Conservation (phyloP, 176 grass and related monocot genomes). For the Neostapfia colusana region DNA sequence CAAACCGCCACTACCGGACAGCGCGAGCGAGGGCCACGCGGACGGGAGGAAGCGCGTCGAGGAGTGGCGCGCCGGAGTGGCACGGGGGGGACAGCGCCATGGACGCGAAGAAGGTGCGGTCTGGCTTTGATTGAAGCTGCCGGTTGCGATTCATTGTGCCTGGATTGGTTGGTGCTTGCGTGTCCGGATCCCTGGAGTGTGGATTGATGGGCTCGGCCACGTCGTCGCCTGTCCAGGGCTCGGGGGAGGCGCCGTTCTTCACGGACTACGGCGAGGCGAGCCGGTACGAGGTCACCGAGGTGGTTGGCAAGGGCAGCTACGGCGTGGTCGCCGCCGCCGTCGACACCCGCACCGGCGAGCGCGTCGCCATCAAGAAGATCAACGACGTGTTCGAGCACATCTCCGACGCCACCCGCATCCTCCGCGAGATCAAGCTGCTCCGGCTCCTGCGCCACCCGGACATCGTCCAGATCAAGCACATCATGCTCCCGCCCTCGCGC, state of each 20-base stretch:
- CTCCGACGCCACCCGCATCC: conserved; percentile 78
- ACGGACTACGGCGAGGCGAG: conserved; percentile 73
- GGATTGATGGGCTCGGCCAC: conserved; percentile 24
- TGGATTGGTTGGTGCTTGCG: not conserved
- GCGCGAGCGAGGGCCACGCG: not conserved
- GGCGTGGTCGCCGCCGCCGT: conserved; percentile 67
- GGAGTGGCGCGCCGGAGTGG: not conserved
- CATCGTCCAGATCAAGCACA: conserved; percentile 81
- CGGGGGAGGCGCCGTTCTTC: conserved; percentile 59
- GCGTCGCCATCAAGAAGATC: conserved; percentile 78
- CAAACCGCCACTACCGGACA: not conserved
- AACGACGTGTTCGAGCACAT: conserved; percentile 83
- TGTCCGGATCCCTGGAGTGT: not conserved
- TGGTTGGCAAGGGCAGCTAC: conserved; percentile 84
- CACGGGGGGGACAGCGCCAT: conserved; percentile 21
- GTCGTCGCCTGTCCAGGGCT: conserved; percentile 34
- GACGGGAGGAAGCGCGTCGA: not conserved
- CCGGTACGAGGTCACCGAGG: conserved; percentile 64
- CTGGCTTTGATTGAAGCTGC: not conserved
- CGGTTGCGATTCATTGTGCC: not conserved
- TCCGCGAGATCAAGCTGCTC: conserved; percentile 81
- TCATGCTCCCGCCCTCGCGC: conserved; percentile 74
- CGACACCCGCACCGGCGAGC: conserved; percentile 61
- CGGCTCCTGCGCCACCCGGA: conserved; percentile 72
- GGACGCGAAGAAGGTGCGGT: conserved; percentile 40